phyloP scores from a whole-genome alignment of 768 basidiomycete species.

The Favolaschia claudopus region DNA sequence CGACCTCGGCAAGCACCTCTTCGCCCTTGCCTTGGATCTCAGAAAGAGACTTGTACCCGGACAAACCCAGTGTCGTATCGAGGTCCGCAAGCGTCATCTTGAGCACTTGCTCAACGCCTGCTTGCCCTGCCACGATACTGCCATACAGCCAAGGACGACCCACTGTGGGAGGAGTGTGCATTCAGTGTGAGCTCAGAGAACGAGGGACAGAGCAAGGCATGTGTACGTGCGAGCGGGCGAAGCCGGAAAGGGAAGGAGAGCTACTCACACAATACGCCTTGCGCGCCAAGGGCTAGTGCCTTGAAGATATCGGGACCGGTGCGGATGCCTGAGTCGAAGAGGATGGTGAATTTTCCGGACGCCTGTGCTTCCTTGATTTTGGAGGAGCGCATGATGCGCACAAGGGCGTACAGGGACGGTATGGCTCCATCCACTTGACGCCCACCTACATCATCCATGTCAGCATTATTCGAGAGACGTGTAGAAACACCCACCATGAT shows the following conservation, averaged over 20 bases:
- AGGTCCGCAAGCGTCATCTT: conserved; percentile 72
- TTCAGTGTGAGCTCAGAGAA: too few relatives aligned
- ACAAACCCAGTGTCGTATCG: conserved; percentile 67
- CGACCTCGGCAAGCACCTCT: conserved; percentile 55
- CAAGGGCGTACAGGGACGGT: conserved; percentile 74
- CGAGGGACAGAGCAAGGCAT: too few relatives aligned
- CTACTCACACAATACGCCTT: conserved; percentile 74
- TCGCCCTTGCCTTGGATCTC: conserved; percentile 70
- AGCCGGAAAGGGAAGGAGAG: neutral
- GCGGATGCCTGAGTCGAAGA: conserved; percentile 85
- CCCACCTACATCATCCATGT: conserved; percentile 53
- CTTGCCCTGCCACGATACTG: conserved; percentile 71
- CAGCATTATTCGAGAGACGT: neutral
- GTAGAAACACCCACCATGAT: conserved; percentile 62
- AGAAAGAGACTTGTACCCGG: conserved; percentile 63
- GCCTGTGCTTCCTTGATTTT: conserved; percentile 64
- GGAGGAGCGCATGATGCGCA: conserved; percentile 68
- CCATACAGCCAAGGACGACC: conserved; percentile 82
- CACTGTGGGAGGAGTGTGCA: conserved; percentile 54
- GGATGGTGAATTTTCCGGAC: conserved; percentile 67
- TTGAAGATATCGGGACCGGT: conserved; percentile 86
- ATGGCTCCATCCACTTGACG: conserved; percentile 83
- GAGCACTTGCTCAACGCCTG: conserved; percentile 79
- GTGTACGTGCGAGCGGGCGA: too few relatives aligned
- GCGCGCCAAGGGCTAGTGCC: conserved; percentile 86